Conservation (phyloP, 2,329 filamentous ascomycete species). For the Aspergillus eucalypticola region DNA sequence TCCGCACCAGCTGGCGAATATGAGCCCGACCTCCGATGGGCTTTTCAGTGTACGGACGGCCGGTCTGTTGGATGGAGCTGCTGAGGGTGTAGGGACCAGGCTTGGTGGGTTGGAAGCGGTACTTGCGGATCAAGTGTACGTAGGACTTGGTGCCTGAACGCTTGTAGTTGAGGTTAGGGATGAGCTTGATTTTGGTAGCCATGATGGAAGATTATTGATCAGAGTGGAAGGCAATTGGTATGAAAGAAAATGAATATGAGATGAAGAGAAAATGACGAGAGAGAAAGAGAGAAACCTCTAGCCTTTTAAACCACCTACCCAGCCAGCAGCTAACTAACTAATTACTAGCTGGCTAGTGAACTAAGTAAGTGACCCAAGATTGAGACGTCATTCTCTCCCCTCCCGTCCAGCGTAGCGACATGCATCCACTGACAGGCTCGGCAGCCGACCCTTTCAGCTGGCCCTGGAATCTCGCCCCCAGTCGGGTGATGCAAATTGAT, state of each 20-base stretch:
- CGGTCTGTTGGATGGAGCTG: conserved; percentile 51
- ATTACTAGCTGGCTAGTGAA: too few relatives aligned
- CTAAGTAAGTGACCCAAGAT: too few relatives aligned
- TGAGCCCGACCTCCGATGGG: conserved; percentile 53
- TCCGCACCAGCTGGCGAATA: conserved; percentile 53
- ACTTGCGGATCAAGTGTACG: conserved; percentile 62
- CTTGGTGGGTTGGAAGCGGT: conserved; percentile 62
- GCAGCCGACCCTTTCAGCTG: conserved; percentile 1
- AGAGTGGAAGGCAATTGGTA: neutral
- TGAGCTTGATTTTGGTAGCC: conserved; percentile 50
- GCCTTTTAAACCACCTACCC: neutral
- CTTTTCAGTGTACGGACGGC: conserved; percentile 48
- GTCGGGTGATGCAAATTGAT: neutral
- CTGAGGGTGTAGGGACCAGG: conserved; percentile 62
- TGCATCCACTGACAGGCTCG: neutral
- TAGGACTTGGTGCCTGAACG: conserved; percentile 64
- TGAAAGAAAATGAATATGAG: too few relatives aligned
- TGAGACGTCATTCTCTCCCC: neutral
- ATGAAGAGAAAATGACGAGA: neutral
- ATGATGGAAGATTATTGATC: conserved; percentile 23
- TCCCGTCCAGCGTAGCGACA: neutral
- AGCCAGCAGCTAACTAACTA: too few relatives aligned
- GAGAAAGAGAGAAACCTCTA: neutral
- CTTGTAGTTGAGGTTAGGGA: conserved; percentile 62
- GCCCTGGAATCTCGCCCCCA: neutral